Evolutionary conservation across 2,329 filamentous ascomycete genomes (phyloP).

Genomic region (Graphilbum ipis-grandicollis): DNA sequence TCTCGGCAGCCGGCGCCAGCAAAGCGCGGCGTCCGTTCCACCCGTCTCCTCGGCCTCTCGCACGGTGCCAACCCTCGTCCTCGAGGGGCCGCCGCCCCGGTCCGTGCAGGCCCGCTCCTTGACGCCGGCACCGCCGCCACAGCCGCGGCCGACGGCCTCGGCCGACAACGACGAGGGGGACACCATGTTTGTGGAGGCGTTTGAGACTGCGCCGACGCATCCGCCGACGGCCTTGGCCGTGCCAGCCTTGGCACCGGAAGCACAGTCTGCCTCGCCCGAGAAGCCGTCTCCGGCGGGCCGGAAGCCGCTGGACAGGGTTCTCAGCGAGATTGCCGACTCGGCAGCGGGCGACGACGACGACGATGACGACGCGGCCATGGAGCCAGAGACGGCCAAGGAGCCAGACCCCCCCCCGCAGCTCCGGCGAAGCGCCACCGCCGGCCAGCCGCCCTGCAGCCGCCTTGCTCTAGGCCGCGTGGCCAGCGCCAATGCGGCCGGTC

Average conservation of each 20-base stretch:
- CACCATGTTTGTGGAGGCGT: constrained; percentile 6
- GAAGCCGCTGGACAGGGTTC: constrained; percentile 16
- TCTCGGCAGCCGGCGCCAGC: neutral
- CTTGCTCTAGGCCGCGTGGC: constrained; percentile 3
- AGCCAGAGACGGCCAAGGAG: neutral
- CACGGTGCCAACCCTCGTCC: neutral
- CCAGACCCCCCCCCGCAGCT: neutral
- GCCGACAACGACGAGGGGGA: neutral
- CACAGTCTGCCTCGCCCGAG: too few relatives aligned
- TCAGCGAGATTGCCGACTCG: constrained; percentile 25
- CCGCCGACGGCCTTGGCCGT: constrained; percentile 10
- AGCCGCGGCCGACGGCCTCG: too few relatives aligned
- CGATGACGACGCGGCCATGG: constrained; percentile 8
- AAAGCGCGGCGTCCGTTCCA: too few relatives aligned
- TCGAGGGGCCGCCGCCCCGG: neutral
- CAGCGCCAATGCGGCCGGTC: constrained; percentile 5
- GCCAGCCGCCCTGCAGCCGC: neutral
- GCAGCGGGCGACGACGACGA: constrained; percentile 13
- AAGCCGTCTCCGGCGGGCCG: too few relatives aligned
- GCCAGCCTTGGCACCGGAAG: constrained; percentile 1
- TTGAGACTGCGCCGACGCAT: constrained; percentile 20
- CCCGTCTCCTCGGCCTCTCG: neutral
- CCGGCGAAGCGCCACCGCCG: constrained; percentile 11
- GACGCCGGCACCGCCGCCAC: neutral
- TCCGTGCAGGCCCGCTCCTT: too few relatives aligned